A percentile compares a stretch with the other conserved stretches of the same genome.
Evolutionary conservation across 1,284 basidiomycete species (phyloP).

Genomic region (Trichosporon faecale): DNA sequence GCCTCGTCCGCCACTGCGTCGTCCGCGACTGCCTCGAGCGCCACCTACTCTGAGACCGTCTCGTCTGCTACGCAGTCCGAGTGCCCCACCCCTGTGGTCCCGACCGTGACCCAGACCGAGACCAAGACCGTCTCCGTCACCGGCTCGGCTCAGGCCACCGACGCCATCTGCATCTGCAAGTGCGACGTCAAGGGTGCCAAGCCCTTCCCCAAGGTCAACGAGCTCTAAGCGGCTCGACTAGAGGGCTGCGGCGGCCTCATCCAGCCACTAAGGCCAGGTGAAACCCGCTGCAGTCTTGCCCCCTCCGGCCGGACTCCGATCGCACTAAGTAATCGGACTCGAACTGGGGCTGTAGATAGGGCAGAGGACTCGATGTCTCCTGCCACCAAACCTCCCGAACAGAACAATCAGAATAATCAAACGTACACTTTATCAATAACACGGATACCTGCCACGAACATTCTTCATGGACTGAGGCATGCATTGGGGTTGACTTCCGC

Average conservation of each 20-base stretch:
- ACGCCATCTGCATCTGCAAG: slow-evolving; percentile 13
- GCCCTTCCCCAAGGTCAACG: slow-evolving; percentile 15
- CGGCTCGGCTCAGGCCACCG: background rate
- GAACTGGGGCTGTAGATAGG: background rate
- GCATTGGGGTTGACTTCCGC: background rate
- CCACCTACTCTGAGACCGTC: background rate
- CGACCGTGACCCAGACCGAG: slow-evolving; percentile 5
- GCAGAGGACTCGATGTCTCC: background rate
- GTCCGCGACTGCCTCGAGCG: background rate
- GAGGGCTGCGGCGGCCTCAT: background rate
- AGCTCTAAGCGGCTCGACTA: slow-evolving; percentile 12
- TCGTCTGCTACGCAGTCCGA: background rate
- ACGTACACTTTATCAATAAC: slow-evolving; percentile 1
- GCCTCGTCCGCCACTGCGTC: background rate
- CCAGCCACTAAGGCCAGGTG: too few species aligned
- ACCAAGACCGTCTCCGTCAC: background rate
- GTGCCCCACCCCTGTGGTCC: background rate
- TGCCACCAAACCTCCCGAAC: background rate
- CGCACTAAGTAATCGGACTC: background rate
- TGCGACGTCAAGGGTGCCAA: slow-evolving; percentile 14
- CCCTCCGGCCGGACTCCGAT: background rate
- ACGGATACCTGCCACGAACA: background rate
- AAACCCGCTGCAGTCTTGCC: background rate
- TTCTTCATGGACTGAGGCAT: slow-evolving; percentile 2
- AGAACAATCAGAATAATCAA: background rate